Base-by-base conservation (phyloP, 2,329 filamentous ascomycete genomes). In the Talaromyces sp. region DNA sequence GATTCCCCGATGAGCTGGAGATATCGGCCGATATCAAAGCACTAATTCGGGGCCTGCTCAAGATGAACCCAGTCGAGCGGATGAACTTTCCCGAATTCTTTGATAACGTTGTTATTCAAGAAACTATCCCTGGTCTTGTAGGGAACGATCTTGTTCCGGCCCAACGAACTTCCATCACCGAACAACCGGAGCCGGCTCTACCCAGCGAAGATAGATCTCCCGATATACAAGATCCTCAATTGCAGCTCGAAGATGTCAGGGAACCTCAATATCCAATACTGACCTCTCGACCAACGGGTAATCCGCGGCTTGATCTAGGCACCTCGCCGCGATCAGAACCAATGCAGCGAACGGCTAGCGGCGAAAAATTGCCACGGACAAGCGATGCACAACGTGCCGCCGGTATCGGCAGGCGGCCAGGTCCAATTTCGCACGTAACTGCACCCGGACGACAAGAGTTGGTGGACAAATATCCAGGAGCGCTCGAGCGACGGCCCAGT, bases 71-170 rank as follows among this genome's bases (percentile, higher is more conserved):
- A 0, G 87, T 91, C 5, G 92, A 97, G 76, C 86, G 95, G 65
- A 85, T 97, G 75, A 90, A 87, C 64, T 98, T 97, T 71, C 88
- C 92, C 60, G 87, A 90, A 68, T 95, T 97, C 75, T 98, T 98
- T 78, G 82, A 81, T 16, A 89, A 94, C 73, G 79, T 84, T 35
- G 88, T 95, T 35, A 86, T 97, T 61, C 86, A 85, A 13, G 85
- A 85, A 22, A 85, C 89, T 3, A 97, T 97, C 71, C 92, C 93
- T 0, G 91, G 90, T 6, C 81, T 96, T 35, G 88, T 93, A 7
- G 90, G 89, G 49, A 92, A 96, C 72, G 93, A 96, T 73, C 69
- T 88, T 24, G 85, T 85, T 52, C 62, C 65, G 19, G 62, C 64
- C 11, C 64, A 63, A 54, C 68, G 67, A 49, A 67, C 63, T 43